These are phyloP conservation scores for Podospora conica DNA, from an alignment of 495 filamentous ascomycete genomes.

Conservation along the genomic window DNA sequence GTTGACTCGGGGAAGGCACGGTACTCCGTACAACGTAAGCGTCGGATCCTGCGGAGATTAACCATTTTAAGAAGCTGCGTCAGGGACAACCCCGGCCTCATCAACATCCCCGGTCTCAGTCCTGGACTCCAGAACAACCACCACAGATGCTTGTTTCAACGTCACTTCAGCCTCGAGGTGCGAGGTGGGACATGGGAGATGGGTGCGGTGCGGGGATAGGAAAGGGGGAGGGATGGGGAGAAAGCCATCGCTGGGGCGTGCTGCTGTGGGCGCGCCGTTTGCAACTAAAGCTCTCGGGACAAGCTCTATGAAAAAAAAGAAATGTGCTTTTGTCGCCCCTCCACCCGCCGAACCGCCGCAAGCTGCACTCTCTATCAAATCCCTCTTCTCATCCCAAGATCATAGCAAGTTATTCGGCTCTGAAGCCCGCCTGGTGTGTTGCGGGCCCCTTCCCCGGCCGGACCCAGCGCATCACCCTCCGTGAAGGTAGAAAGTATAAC, in stretches of 20 bases:
- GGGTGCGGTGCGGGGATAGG: no score
- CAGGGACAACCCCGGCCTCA: background rate
- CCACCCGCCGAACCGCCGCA: background rate
- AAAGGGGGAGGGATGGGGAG: no score
- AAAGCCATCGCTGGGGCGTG: background rate
- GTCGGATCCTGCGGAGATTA: conserved; percentile 14
- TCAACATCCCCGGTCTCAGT: background rate
- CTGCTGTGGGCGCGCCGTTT: background rate
- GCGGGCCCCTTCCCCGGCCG: background rate
- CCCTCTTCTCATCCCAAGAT: background rate
- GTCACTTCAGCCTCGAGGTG: background rate
- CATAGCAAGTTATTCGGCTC: background rate
- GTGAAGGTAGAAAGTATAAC: background rate
- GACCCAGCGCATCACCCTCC: background rate
- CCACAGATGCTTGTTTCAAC: background rate
- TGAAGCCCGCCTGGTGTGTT: background rate
- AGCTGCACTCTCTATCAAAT: background rate
- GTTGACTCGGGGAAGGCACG: background rate
- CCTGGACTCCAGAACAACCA: background rate
- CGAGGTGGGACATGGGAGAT: no score
- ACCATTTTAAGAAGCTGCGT: background rate
- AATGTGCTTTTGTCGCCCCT: background rate
- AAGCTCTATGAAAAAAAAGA: background rate
- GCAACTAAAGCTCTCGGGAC: background rate
- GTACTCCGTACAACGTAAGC: conserved; percentile 9